Evolutionary conservation across 805 yeast genomes (phyloP), one percentile per base, ranked within the genome.

Genomic region (Middelhovenomyces tepae): DNA sequence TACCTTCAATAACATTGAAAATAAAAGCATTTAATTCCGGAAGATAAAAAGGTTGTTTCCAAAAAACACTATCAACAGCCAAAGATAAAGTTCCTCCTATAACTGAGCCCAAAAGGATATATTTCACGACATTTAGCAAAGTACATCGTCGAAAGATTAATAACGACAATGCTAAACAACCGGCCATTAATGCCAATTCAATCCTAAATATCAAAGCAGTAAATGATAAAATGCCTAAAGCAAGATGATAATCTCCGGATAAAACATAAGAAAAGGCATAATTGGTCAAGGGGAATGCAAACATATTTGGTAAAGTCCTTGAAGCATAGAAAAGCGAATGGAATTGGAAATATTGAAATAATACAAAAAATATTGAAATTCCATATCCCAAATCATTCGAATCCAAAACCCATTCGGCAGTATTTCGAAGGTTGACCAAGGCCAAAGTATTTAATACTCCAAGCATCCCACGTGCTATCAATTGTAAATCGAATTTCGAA

Each of bases 301-400:
- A 51, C 37, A 87, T 60, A 56, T 89, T 89, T n/a, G 96, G 95
- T 37, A 89, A 62, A 0, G 94, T 74, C 44, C 96, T 66, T 2
- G 94, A 68, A n/a, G 82, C 65, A 52, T 89, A 89, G 59, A 64
- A 89, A 39, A 78, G 57, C 13, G 84, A 40, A 52, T 89, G 96
- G 59, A 87, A 89, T 52, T 86, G 91, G 6, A 80, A 54, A 36
- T 71, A 56, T 24, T 67, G 63, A 36, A 86, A 65, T 2, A 79
- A 37, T 15, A 69, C 60, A 49, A 68, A 84, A 79, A 83, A 80
- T 10, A 64, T 17, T 17, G 49, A 43, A n/a, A n/a, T n/a, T n/a
- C n/a, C n/a, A n/a, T n/a, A n/a, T n/a, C n/a, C n/a, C n/a, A n/a
- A n/a, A n/a, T n/a, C n/a, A n/a, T n/a, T n/a, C n/a, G n/a, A n/a